Percentiles rank a stretch among this genome's conserved stretches.
Evolutionary conservation across 2,329 filamentous ascomycete genomes (phyloP).

Genomic region (Talaromyces sp.): DNA sequence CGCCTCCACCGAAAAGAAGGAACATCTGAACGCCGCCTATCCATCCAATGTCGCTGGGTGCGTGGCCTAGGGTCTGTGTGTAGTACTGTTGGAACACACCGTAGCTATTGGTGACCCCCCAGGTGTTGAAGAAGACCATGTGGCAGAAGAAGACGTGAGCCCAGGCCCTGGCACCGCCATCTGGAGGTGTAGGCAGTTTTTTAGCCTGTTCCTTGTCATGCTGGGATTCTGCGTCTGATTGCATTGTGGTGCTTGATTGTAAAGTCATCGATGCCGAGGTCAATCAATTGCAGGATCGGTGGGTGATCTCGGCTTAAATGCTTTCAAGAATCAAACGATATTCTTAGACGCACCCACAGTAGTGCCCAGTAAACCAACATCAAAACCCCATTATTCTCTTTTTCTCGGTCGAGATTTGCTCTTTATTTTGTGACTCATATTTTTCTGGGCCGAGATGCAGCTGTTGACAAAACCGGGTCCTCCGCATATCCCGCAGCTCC

Average conservation of each 20-base stretch:
- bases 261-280: neutral
- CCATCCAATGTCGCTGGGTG: slow-evolving; percentile 39
- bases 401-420: neutral
- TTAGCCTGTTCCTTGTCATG: neutral
- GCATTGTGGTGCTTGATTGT: neutral
- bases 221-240: neutral
- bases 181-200: slow-evolving; percentile 15
- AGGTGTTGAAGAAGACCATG: slow-evolving; percentile 24
- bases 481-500: neutral
- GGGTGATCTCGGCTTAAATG: neutral
- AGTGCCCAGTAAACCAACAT: neutral
- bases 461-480: neutral
- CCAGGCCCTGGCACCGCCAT: slow-evolving; percentile 26
- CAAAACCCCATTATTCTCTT: neutral
- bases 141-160: slow-evolving; percentile 24
- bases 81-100: slow-evolving; percentile 44
- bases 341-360: neutral
- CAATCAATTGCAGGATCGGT: neutral
- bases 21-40: slow-evolving; percentile 41
- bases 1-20: slow-evolving; percentile 37
- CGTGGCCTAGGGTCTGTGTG: slow-evolving; percentile 22
- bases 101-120: slow-evolving; percentile 26
- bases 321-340: neutral
- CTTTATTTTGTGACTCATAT: neutral
- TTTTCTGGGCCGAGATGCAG: neutral